Conservation (phyloP, 805 yeast genomes). For the Zygotorulaspora chibaensis region DNA sequence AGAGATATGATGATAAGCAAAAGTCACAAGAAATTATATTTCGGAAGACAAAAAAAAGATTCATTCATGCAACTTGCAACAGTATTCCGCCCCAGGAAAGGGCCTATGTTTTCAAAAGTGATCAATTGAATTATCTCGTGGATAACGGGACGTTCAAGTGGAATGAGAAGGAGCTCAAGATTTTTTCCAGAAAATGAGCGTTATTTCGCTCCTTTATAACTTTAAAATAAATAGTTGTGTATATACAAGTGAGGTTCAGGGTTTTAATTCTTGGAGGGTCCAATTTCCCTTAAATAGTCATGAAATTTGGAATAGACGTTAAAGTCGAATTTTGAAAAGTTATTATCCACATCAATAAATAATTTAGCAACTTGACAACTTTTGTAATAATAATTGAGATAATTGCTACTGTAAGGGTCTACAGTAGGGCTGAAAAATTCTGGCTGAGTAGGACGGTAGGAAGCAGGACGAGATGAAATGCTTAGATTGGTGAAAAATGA, state of each 20-base stretch:
- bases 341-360: constrained; percentile 59
- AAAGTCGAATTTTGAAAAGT: constrained; percentile 52
- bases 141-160: constrained; percentile 31
- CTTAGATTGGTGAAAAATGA: constrained; percentile 19
- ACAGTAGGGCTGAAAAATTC: constrained; percentile 28
- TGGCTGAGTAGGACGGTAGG: constrained; percentile 16
- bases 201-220: neutral
- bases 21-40: constrained; percentile 35
- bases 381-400: constrained; percentile 45
- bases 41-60: constrained; percentile 42
- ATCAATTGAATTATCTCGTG: constrained; percentile 38
- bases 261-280: neutral
- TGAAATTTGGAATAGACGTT: constrained; percentile 42
- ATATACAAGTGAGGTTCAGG: constrained; percentile 1
- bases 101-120: constrained; percentile 44
- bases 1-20: constrained; percentile 38
- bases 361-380: constrained; percentile 58
- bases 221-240: neutral
- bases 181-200: constrained; percentile 19
- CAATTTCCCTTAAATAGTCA: constrained; percentile 23
- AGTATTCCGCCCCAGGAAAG: constrained; percentile 31
- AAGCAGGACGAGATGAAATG: constrained; percentile 15
- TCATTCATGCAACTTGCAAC: constrained; percentile 41
- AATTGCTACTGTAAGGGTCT: constrained; percentile 40
- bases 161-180: constrained; percentile 25